Evolutionary conservation across 441 rosid species (phyloP).

Genomic region (Pelargonium citronellum): DNA sequence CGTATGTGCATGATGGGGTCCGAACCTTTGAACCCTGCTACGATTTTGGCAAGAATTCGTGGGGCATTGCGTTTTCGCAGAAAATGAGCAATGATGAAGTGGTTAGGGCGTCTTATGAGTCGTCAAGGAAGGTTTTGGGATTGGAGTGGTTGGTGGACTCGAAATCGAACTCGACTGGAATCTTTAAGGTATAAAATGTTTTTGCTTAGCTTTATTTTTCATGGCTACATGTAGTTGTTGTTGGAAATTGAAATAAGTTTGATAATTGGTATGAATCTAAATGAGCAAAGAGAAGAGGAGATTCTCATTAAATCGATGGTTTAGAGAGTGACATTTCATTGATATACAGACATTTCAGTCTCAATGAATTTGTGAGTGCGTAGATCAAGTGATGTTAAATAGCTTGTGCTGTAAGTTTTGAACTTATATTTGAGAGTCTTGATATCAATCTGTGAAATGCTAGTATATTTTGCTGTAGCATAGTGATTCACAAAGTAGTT

Average conservation of each 20-base stretch:
- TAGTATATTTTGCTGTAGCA: no score
- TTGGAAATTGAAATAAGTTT: not conserved
- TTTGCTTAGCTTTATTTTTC: not conserved
- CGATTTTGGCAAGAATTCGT: not conserved
- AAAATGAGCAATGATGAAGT: not conserved
- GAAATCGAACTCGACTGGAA: not conserved
- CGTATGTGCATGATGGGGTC: not conserved
- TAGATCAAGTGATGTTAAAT: no score
- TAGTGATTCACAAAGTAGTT: no score
- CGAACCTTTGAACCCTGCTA: not conserved
- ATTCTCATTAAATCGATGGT: no score
- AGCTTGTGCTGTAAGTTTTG: no score
- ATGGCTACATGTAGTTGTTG: not conserved
- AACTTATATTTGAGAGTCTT: no score
- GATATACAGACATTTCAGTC: no score
- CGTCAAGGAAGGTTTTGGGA: not conserved
- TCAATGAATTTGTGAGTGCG: no score
- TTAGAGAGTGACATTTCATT: no score
- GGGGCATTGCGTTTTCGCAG: not conserved
- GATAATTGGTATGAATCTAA: not conserved
- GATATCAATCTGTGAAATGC: no score
- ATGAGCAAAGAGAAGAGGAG: no score
- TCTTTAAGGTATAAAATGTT: not conserved
- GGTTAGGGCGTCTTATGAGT: not conserved
- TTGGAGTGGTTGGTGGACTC: not conserved